Conservation (phyloP, 768 basidiomycete genomes). For the Leucocoprinus leucothites region DNA sequence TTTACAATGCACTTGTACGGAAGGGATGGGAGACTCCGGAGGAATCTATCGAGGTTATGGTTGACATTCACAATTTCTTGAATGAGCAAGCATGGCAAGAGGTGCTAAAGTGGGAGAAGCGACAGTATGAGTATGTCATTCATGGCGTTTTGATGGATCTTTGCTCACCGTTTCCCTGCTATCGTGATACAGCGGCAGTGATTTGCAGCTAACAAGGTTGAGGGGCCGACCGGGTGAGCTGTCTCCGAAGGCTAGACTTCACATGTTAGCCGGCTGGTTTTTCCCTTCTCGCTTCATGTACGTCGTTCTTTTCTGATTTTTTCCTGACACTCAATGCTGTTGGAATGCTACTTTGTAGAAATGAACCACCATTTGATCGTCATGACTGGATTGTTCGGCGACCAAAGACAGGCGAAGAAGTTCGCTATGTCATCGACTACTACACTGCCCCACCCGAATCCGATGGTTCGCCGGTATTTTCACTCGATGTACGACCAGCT, state of each 20-base stretch:
- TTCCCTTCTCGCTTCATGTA: conserved; percentile 90
- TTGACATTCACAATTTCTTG: conserved; percentile 96
- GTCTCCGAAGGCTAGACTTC: conserved; percentile 91
- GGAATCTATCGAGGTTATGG: conserved; percentile 95
- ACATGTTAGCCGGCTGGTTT: conserved; percentile 83
- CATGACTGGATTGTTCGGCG: conserved; percentile 97
- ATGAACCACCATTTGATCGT: conserved; percentile 93
- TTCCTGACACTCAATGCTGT: not conserved
- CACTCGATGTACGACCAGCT: conserved; percentile 93
- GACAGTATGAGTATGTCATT: conserved; percentile 52
- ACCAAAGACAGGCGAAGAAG: conserved; percentile 72
- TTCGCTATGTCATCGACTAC: conserved; percentile 98
- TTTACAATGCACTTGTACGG: conserved; percentile 93
- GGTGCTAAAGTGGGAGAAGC: conserved; percentile 89
- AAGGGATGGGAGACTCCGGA: conserved; percentile 99
- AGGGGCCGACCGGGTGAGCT: conserved; percentile 89
- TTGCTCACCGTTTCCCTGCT: conserved; percentile 5
- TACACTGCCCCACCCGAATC: conserved; percentile 89
- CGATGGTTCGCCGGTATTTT: conserved; percentile 93
- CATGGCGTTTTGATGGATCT: not conserved
- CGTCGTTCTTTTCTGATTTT: conserved; percentile 22
- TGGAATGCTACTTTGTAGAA: conserved; percentile 40
- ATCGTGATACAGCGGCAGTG: conserved; percentile 54
- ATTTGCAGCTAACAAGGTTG: conserved; percentile 78
- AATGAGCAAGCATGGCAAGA: conserved; percentile 97